Evolutionary conservation across 2,329 filamentous ascomycete genomes (phyloP), one percentile per base, ranked within the genome.

Genomic region (Phaeosphaeria sp.): DNA sequence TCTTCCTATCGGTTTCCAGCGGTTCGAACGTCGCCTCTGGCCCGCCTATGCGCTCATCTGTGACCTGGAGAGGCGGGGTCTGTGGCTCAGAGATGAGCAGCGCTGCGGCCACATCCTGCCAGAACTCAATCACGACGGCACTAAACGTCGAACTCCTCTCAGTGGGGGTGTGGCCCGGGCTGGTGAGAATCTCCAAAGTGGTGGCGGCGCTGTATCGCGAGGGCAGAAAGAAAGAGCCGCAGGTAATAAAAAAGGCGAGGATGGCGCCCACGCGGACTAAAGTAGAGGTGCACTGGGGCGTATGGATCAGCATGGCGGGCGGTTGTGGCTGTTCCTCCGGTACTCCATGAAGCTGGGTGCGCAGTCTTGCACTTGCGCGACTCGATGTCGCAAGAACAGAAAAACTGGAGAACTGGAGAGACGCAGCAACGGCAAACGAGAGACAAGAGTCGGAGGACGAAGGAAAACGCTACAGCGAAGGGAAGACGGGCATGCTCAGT

Each of bases 41-140:
- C 27, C 17, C 39, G 53, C 15, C 48, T 27, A 53, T 44, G 8
- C n/a, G 59, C 18, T 57, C 59, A n/a, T 56, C 51, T 17, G 57
- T 20, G 13, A 69, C 52, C 18, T 51, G n/a, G 15, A 69, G 36
- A 8, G 60, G 50, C 20, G 57, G 49, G 43, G 58, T 61, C 36
- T 56, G 61, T n/a, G 67, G 65, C 22, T 61, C 49, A n/a, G 63
- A 59, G 9, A 59, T 58, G 1, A 62, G 17, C 8, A 66, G 42
- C 20, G 61, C 57, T 7, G 57, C 51, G 18, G 54, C 57, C 13
- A 66, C 53, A 13, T 66, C 61, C n/a, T 55, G 47, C 64, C 64
- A 66, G 30, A 66, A 66, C 7, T 57, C 44, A 27, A 56, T 51
- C 4, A 63, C 55, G 13, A 61, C 47, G 24, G 39, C 25, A 27